A percentile compares a stretch with the other conserved stretches of the same genome.
phyloP scores from a whole-genome alignment of 176 grass and related monocot genomes.

The Triticum urartu region DNA sequence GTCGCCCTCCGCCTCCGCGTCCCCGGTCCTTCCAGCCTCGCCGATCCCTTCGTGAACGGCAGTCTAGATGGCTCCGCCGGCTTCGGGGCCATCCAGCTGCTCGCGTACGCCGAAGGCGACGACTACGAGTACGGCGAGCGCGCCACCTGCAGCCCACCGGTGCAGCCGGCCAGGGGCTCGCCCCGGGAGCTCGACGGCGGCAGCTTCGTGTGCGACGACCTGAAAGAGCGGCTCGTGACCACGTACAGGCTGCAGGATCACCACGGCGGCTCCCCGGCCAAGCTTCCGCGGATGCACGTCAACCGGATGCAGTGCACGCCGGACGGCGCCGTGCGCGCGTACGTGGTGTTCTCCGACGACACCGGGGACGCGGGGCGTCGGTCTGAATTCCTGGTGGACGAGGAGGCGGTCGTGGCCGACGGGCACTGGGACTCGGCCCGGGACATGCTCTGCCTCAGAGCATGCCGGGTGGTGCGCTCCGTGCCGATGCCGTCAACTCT shows the following conservation, averaged over 20 bases:
- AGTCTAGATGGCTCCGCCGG: constrained; percentile 17
- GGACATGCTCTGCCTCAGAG: constrained; percentile 45
- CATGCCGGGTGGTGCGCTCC: constrained; percentile 35
- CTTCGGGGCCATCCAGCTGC: constrained; percentile 34
- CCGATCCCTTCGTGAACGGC: constrained; percentile 40
- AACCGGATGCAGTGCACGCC: constrained; percentile 27
- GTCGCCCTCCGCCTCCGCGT: constrained; percentile 40
- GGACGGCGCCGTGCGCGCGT: constrained; percentile 29
- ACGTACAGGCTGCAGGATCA: constrained; percentile 19
- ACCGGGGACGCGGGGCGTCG: background rate
- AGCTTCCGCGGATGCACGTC: constrained; percentile 28
- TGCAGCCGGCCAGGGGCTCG: background rate
- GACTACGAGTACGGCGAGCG: constrained; percentile 36
- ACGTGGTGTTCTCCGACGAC: constrained; percentile 44
- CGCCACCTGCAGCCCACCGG: background rate
- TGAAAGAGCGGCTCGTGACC: background rate
- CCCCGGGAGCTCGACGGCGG: background rate
- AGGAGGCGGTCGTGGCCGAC: constrained; percentile 44
- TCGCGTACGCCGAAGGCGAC: constrained; percentile 33
- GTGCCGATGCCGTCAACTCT: background rate
- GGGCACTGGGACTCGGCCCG: constrained; percentile 42
- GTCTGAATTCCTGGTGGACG: background rate
- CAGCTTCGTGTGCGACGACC: background rate
- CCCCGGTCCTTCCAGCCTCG: constrained; percentile 25
- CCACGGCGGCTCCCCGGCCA: background rate